Percentiles rank a stretch among this genome's conserved stretches.
Conservation (phyloP, 2,329 filamentous ascomycete genomes). For the Paecilomyces formosus region DNA sequence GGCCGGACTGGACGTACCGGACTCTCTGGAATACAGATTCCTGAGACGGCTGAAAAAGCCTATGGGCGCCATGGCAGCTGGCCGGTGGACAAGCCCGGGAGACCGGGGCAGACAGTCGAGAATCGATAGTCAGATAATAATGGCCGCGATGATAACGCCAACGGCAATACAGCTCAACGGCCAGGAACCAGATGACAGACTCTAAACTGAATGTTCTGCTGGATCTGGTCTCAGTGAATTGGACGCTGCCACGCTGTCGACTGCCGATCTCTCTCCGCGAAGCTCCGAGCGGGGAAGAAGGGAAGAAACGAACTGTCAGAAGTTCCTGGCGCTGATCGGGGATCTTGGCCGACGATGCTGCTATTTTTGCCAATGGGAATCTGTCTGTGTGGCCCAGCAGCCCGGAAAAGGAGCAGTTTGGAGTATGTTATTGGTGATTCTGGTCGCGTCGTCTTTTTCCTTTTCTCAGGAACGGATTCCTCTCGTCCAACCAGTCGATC, state of each 20-base stretch:
- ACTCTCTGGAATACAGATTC: slow-evolving; percentile 23
- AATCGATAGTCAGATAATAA: neutral
- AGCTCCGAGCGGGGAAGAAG: neutral
- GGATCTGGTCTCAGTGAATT: neutral
- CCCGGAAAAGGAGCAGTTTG: neutral
- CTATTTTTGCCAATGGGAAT: neutral
- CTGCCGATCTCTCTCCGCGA: neutral
- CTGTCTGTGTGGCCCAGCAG: neutral
- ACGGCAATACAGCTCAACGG: too few relatives aligned
- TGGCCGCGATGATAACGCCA: neutral
- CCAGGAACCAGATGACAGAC: too few relatives aligned
- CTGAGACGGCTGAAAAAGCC: slow-evolving; percentile 23
- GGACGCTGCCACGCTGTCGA: neutral
- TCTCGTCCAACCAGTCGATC: neutral
- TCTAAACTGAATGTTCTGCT: neutral
- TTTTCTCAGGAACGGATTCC: neutral
- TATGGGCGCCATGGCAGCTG: slow-evolving; percentile 24
- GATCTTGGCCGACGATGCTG: neutral
- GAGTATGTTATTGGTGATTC: neutral
- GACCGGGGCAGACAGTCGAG: neutral
- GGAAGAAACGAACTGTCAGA: neutral
- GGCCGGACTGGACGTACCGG: slow-evolving; percentile 14
- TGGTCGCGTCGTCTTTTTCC: neutral
- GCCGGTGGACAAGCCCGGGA: neutral
- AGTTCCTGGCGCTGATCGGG: neutral